These are phyloP conservation scores for Ogataea haglerorum DNA, from an alignment of 805 yeast genomes.

Conservation along the genomic window DNA sequence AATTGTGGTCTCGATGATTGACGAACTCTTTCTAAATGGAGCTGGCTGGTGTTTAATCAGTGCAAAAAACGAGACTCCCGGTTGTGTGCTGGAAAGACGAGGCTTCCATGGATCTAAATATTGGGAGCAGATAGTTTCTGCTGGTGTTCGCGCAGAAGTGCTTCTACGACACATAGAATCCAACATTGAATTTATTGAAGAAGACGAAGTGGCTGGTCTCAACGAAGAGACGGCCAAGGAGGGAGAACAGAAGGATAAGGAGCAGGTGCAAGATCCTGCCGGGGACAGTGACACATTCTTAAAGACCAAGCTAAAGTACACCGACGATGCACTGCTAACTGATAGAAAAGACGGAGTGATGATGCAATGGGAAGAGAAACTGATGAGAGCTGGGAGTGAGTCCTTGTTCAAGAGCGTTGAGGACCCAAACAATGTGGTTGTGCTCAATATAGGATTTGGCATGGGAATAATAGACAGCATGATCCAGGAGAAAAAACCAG, in stretches of 20 bases:
- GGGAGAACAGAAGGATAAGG: slow-evolving; percentile 12
- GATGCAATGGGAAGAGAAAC: slow-evolving; percentile 93
- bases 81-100: slow-evolving; percentile 66
- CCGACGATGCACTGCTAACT: slow-evolving; percentile 67
- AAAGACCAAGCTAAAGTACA: slow-evolving; percentile 62
- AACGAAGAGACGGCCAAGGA: slow-evolving; percentile 14
- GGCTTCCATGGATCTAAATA: slow-evolving; percentile 37
- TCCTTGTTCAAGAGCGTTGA: slow-evolving; percentile 53
- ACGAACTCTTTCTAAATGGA: slow-evolving; percentile 71
- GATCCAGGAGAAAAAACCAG: slow-evolving; percentile 58
- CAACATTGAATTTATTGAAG: slow-evolving; percentile 59
- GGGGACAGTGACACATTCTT: slow-evolving; percentile 63
- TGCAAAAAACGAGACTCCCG: slow-evolving; percentile 72
- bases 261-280: slow-evolving; percentile 50
- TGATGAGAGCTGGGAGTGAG: slow-evolving; percentile 80
- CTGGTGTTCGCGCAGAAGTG: slow-evolving; percentile 89
- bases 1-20: slow-evolving; percentile 53
- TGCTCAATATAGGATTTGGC: slow-evolving; percentile 90
- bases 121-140: slow-evolving; percentile 61
- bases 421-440: slow-evolving; percentile 38
- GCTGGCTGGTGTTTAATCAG: slow-evolving; percentile 90
- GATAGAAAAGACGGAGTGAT: slow-evolving; percentile 84
- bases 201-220: slow-evolving; percentile 23
- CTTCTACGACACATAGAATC: slow-evolving; percentile 68
- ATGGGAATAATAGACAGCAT: slow-evolving; percentile 91